A percentile compares a stretch with the other conserved stretches of the same genome.
Evolutionary conservation across 805 yeast species (phyloP).

Genomic region (Ogataea methylovora): DNA sequence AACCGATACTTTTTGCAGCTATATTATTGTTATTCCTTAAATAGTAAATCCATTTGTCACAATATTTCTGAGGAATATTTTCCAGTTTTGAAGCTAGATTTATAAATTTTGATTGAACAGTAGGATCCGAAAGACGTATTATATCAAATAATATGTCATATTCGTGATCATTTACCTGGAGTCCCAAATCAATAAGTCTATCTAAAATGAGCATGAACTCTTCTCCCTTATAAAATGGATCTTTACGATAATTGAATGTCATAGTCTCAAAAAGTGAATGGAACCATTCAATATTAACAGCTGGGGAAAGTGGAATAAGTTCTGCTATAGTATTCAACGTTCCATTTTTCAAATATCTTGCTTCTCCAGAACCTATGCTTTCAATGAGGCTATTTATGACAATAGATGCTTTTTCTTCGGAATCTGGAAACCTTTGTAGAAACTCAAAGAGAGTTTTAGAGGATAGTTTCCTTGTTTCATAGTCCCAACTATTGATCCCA

Average conservation of each 20-base stretch:
- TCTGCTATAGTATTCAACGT: constrained; percentile 16
- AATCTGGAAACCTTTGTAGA: too few species aligned
- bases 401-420: not conserved
- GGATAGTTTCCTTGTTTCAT: constrained; percentile 34
- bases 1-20: constrained; percentile 30
- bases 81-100: constrained; percentile 13
- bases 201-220: constrained; percentile 22
- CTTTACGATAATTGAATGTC: constrained; percentile 27
- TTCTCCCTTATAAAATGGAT: constrained; percentile 29
- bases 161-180: constrained; percentile 6
- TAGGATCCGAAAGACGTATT: constrained; percentile 16
- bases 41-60: constrained; percentile 27
- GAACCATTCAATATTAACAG: too few species aligned
- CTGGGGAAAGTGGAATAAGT: constrained; percentile 8
- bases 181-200: constrained; percentile 4
- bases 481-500: constrained; percentile 30
- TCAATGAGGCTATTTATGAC: too few species aligned
- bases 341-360: too few species aligned
- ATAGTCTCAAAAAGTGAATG: constrained; percentile 5
- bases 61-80: constrained; percentile 9
- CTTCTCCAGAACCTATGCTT: too few species aligned
- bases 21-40: constrained; percentile 31
- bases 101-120: constrained; percentile 22
- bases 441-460: constrained; percentile 27
- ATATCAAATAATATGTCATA: constrained; percentile 20